Base-by-base conservation (phyloP, 441 rosid genomes). In the Hura crepitans region DNA sequence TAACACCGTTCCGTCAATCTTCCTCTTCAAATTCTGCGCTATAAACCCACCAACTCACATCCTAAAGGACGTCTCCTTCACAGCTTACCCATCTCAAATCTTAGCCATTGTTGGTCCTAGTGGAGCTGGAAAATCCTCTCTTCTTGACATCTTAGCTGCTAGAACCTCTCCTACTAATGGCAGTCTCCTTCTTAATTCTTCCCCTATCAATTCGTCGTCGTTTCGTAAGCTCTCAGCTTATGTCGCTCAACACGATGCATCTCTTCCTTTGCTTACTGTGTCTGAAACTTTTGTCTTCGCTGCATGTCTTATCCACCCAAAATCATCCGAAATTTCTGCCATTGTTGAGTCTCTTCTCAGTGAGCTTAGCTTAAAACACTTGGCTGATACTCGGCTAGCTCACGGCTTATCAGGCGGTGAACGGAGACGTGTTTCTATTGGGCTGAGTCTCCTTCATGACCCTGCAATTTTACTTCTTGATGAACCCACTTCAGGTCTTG, bases 91-190 rank as follows among this genome's bases (percentile, higher is more conserved):
- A 1, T 78, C 90, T 53, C 86, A 91, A 73, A 89, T 93, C 79
- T 94, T 93, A 14, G 98, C 98, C 81, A 69, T 93, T 11, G 98
- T 93, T 62, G 98, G 98, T 63, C 98, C 97, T 0, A 89, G 95
- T 33, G 96, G 96, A 22, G 97, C 97, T 8, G 98, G 97, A 31
- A 93, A 93, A 74, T 93, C 98, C 54, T 85, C 98, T 33, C 93
- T 93, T 23, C 93, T 93, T 3, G 98, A 93, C 78, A 91, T 93
- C 62, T 81, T 93, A 20, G 93, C 97, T 3, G 84, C 97, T 8
- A 80, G 90, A 68, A 88, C 87, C 20, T 82, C 97, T 9, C 92
- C 98, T 7, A 76, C 94, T 12, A 72, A 65, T 15, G 98, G 98
- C 56, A 68, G 78, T 37, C 81, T 93, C 68, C 81, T 85, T n/a